Evolutionary conservation across 139 green algal genomes (phyloP).

Genomic region (Chlorella sp.): DNA sequence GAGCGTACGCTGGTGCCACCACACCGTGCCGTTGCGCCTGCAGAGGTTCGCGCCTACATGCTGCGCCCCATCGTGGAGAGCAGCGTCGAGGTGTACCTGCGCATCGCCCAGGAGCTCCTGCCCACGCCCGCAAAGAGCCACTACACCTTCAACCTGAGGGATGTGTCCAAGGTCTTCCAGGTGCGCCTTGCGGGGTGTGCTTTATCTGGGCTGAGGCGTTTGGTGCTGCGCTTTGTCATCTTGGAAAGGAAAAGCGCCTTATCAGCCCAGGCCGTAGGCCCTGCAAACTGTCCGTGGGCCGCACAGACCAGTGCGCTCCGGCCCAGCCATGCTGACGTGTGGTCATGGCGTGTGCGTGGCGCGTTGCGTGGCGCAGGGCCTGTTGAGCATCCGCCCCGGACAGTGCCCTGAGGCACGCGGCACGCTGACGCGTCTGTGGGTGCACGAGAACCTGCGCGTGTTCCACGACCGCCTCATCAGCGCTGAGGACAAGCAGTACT

Average conservation of each 20-base stretch:
- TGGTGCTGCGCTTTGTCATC: too few species aligned
- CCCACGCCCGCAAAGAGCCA: conserved; percentile 68
- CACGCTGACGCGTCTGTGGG: conserved; percentile 55
- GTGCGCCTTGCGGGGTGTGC: conserved; percentile 19
- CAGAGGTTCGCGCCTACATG: conserved; percentile 34
- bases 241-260: too few species aligned
- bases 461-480: conserved; percentile 68
- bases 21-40: too few species aligned
- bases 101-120: conserved; percentile 54
- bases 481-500: conserved; percentile 58
- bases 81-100: conserved; percentile 53
- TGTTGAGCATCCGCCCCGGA: conserved; percentile 47
- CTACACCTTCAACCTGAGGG: conserved; percentile 80
- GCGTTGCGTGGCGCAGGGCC: conserved; percentile 41
- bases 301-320: too few species aligned
- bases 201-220: background rate
- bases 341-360: too few species aligned
- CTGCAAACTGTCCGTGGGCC: too few species aligned
- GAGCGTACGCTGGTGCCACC: background rate
- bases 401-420: conserved; percentile 35
- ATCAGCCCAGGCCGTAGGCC: too few species aligned
- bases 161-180: conserved; percentile 74
- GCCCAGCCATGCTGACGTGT: too few species aligned
- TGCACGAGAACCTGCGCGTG: conserved; percentile 67
- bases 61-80: conserved; percentile 53